These are phyloP conservation scores for Sedum album DNA, from an alignment of 164 flowering plant genomes.

Conservation along the genomic window DNA sequence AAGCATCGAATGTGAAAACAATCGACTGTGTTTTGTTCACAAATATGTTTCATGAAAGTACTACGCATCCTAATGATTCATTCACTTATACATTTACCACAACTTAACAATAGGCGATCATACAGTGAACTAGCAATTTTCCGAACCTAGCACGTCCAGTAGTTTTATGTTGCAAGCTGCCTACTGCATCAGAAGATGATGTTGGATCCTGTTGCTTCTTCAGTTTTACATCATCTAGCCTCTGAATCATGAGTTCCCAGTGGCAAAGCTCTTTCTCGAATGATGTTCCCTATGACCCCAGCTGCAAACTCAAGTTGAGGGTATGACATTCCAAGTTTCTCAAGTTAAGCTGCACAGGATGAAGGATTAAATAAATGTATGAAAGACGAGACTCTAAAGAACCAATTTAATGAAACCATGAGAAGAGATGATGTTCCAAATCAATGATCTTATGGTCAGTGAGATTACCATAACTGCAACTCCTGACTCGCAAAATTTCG, in stretches of 20 bases:
- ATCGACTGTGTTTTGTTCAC: too few relatives aligned
- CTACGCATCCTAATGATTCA: too few relatives aligned
- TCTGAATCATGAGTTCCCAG: background rate
- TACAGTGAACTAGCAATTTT: too few relatives aligned
- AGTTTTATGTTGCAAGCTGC: too few relatives aligned
- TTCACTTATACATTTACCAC: too few relatives aligned
- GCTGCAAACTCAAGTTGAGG: slow-evolving; percentile 58
- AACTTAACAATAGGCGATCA: too few relatives aligned
- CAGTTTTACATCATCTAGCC: background rate
- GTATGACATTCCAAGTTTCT: slow-evolving; percentile 82
- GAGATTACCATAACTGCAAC: slow-evolving; percentile 70
- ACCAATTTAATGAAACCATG: background rate
- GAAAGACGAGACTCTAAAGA: background rate
- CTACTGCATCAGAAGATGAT: too few relatives aligned
- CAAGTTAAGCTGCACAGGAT: slow-evolving; percentile 65
- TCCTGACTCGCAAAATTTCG: slow-evolving; percentile 80
- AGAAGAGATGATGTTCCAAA: background rate
- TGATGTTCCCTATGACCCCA: slow-evolving; percentile 16
- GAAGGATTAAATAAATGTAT: background rate
- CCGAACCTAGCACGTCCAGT: too few relatives aligned
- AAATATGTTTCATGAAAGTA: too few relatives aligned
- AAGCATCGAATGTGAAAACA: too few relatives aligned
- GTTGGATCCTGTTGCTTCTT: too few relatives aligned
- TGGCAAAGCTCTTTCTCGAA: background rate
- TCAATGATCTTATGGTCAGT: background rate